A percentile compares a stretch with the other conserved stretches of the same genome.
Conservation (phyloP, 176 grass and related monocot species). For the Musa beccarii region DNA sequence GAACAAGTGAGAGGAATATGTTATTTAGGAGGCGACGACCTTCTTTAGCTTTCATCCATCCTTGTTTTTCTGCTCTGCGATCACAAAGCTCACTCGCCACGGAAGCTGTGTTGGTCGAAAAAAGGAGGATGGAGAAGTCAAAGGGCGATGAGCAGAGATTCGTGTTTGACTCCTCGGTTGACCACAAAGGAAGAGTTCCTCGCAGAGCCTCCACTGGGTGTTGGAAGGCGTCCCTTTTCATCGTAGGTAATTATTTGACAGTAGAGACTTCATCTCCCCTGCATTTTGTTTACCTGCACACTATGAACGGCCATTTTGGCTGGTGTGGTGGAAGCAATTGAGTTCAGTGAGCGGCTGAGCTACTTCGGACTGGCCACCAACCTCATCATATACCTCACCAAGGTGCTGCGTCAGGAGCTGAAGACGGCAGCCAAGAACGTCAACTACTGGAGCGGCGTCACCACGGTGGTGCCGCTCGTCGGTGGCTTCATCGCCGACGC, state of each 20-base stretch:
- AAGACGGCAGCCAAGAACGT: conserved; percentile 62
- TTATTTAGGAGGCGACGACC: no score
- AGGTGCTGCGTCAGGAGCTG: conserved; percentile 57
- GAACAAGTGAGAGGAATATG: no score
- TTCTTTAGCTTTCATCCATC: no score
- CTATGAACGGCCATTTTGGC: no score
- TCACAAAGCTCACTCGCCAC: no score
- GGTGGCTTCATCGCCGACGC: conserved; percentile 81
- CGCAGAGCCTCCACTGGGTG: conserved; percentile 45
- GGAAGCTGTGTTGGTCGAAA: no score
- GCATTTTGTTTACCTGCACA: no score
- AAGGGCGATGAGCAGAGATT: conserved; percentile 15
- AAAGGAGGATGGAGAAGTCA: background rate
- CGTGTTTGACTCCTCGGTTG: conserved; percentile 63
- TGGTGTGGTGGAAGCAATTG: conserved; percentile 40
- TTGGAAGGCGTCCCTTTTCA: conserved; percentile 69
- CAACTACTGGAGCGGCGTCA: conserved; percentile 86
- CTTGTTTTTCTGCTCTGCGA: no score
- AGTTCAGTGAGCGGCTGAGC: conserved; percentile 89
- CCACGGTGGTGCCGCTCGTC: conserved; percentile 59
- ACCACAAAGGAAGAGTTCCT: conserved; percentile 45
- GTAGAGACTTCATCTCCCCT: no score
- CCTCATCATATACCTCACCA: conserved; percentile 72
- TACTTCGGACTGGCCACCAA: conserved; percentile 73
- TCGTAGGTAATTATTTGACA: conserved; percentile 37